Conservation (phyloP, 768 basidiomycete genomes). For the Pulveroboletus sp. region DNA sequence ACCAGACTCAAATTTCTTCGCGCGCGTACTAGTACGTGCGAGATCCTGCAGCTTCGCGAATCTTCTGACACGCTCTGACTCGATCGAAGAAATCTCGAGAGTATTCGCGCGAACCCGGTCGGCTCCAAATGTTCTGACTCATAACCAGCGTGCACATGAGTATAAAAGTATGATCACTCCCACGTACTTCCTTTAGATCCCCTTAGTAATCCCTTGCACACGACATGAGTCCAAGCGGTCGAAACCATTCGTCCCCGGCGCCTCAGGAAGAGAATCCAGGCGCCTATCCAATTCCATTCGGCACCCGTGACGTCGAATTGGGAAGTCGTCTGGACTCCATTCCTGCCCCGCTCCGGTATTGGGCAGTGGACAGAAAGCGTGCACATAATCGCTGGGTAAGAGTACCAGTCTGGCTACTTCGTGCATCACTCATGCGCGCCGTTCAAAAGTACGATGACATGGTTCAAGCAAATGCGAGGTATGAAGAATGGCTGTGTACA, state of each 20-base stretch:
- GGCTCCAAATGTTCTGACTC: too few species aligned
- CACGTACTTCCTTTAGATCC: too few species aligned
- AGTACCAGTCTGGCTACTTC: too few species aligned
- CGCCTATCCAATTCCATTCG: constrained; percentile 18
- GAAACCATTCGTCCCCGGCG: background rate
- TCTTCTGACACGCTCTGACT: too few species aligned
- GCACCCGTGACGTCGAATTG: background rate
- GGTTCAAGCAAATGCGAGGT: constrained; percentile 8
- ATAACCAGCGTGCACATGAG: too few species aligned
- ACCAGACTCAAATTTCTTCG: too few species aligned
- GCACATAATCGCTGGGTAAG: constrained; percentile 11
- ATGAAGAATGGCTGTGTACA: constrained; percentile 16
- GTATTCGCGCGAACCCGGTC: too few species aligned
- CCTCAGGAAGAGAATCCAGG: constrained; percentile 10
- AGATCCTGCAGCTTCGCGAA: too few species aligned
- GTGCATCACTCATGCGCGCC: background rate
- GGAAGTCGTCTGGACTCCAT: constrained; percentile 22
- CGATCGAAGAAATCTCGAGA: too few species aligned
- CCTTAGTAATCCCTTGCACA: too few species aligned
- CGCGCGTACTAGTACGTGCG: too few species aligned
- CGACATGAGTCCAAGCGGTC: background rate
- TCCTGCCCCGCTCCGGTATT: background rate
- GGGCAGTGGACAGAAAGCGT: constrained; percentile 6
- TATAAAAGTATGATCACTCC: too few species aligned
- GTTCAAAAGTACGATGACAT: constrained; percentile 5